Percentiles rank a stretch among this genome's conserved stretches.
phyloP scores from a whole-genome alignment of 2,329 filamentous ascomycete species.

The Colletotrichum magnum region DNA sequence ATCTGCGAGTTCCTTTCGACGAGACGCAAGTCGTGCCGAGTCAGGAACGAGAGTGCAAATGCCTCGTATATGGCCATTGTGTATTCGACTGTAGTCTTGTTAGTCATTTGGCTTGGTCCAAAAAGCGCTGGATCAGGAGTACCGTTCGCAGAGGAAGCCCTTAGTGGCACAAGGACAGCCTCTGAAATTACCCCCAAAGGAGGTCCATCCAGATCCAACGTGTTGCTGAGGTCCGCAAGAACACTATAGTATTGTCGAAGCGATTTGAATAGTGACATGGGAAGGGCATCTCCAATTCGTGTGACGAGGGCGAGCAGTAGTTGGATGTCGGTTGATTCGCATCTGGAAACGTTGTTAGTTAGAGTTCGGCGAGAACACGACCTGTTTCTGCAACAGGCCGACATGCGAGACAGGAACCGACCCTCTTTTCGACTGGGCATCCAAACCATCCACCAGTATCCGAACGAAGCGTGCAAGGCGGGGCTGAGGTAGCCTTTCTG shows the following conservation, averaged over 20 bases:
- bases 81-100: background rate
- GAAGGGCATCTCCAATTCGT: conserved; percentile 48
- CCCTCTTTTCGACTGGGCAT: conserved; percentile 31
- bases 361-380: background rate
- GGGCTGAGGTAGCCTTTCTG: conserved; percentile 46
- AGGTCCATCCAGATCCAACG: conserved; percentile 24
- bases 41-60: conserved; percentile 57
- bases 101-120: conserved; percentile 9
- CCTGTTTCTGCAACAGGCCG: background rate
- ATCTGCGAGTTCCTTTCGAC: conserved; percentile 56
- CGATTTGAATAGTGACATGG: conserved; percentile 47
- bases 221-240: conserved; percentile 53
- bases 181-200: conserved; percentile 41
- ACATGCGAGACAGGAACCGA: background rate
- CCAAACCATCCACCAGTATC: conserved; percentile 54
- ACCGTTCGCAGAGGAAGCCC: conserved; percentile 34
- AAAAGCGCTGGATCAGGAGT: background rate
- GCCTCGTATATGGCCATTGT: conserved; percentile 49
- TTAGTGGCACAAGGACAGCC: conserved; percentile 43
- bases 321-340: conserved; percentile 44
- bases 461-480: conserved; percentile 53
- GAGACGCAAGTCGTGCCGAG: conserved; percentile 52
- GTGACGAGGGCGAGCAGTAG: conserved; percentile 54
- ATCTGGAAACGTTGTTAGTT: conserved; percentile 31
- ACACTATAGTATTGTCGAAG: conserved; percentile 56